Evolutionary conservation across 2,329 filamentous ascomycete species (phyloP).

Genomic region (Ilyonectria mors-panacis): DNA sequence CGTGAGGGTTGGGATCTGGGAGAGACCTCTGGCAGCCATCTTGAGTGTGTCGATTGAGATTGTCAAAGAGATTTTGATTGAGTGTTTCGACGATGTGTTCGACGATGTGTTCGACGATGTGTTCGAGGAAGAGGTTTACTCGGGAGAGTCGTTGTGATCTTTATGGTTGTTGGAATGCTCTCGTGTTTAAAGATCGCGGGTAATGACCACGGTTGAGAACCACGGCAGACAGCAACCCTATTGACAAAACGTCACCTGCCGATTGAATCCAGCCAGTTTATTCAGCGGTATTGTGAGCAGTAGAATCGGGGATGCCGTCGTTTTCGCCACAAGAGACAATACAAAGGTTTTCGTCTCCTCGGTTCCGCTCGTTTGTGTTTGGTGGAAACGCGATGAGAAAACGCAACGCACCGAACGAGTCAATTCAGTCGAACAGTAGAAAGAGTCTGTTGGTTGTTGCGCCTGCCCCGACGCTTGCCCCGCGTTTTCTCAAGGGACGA

Average conservation of each 20-base stretch:
- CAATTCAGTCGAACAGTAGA: background rate
- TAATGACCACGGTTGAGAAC: background rate
- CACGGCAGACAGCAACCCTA: background rate
- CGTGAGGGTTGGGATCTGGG: conserved; percentile 74
- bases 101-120: background rate
- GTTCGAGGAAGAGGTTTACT: background rate
- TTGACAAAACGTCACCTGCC: background rate
- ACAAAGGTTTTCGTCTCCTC: background rate
- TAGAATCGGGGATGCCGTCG: background rate
- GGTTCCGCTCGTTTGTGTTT: background rate
- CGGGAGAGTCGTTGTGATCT: background rate
- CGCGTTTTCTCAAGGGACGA: background rate
- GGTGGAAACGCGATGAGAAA: background rate
- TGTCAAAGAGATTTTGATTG: conserved; percentile 18
- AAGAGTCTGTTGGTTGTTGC: background rate
- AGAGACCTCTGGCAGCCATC: conserved; percentile 52
- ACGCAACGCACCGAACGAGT: background rate
- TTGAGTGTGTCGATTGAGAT: conserved; percentile 46
- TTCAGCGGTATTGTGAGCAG: background rate
- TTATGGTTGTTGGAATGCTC: background rate
- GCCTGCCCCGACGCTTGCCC: conserved; percentile 48
- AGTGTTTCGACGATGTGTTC: background rate
- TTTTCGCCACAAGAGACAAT: background rate
- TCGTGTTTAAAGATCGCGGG: background rate
- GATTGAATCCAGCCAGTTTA: background rate